A percentile compares a stretch with the other conserved stretches of the same genome.
Evolutionary conservation across 345 rosid species (phyloP).

Genomic region (Aquilaria malaccensis): DNA sequence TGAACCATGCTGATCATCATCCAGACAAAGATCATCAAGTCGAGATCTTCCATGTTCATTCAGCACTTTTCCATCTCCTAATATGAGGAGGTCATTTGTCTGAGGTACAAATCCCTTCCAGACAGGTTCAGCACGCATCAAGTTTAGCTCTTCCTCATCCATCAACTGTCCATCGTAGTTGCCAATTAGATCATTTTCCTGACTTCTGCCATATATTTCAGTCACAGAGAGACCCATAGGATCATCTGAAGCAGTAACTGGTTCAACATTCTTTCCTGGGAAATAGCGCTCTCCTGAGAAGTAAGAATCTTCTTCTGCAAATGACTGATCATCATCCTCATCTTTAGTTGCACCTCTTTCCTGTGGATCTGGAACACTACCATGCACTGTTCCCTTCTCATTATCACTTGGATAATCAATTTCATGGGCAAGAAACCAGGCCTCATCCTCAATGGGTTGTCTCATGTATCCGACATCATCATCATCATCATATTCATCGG

Average conservation of each 20-base stretch:
- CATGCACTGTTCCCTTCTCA: conserved; percentile 81
- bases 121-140: conserved; percentile 81
- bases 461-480: conserved; percentile 96
- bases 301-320: conserved; percentile 92
- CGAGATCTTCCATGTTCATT: conserved; percentile 40
- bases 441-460: conserved; percentile 97
- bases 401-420: conserved; percentile 98
- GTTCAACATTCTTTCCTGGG: conserved; percentile 57
- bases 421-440: conserved; percentile 99
- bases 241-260: conserved; percentile 62
- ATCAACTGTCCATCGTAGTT: conserved; percentile 82
- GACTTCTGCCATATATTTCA: conserved; percentile 53
- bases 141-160: conserved; percentile 74
- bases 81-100: conserved; percentile 58
- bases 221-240: conserved; percentile 58
- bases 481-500: conserved; percentile 97
- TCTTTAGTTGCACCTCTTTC: conserved; percentile 73
- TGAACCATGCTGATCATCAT: conserved; percentile 87
- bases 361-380: conserved; percentile 78
- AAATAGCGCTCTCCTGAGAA: conserved; percentile 83
- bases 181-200: conserved; percentile 54
- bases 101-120: conserved; percentile 97
- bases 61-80: conserved; percentile 46
- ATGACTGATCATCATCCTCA: conserved; percentile 88
- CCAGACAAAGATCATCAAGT: conserved; percentile 52